These are phyloP conservation scores for Botrytis pseudocinerea DNA, from an alignment of 2,329 filamentous ascomycete genomes.

Conservation along the genomic window DNA sequence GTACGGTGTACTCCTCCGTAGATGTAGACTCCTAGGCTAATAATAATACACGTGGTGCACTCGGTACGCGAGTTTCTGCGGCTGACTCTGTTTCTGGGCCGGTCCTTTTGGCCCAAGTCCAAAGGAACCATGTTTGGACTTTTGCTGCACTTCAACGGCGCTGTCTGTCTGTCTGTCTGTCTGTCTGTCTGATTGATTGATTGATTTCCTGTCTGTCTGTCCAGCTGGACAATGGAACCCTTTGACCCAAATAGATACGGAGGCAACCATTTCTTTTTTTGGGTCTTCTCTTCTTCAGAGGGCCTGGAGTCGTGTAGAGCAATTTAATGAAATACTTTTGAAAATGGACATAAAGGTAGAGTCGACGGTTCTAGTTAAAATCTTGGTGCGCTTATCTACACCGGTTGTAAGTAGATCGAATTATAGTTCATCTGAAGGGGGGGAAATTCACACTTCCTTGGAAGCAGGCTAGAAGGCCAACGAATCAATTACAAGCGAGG, in stretches of 20 bases:
- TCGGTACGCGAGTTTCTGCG: slow-evolving; percentile 2
- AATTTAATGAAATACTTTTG: not conserved
- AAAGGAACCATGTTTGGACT: not conserved
- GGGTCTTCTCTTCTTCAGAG: not conserved
- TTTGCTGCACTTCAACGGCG: not conserved
- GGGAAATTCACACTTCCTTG: not conserved
- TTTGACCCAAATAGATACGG: not conserved
- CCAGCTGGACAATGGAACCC: not conserved
- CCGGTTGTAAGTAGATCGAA: not conserved
- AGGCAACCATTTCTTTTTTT: not conserved
- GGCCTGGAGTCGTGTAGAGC: not conserved
- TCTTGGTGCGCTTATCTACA: not conserved
- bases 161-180: not conserved
- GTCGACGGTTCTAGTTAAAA: not conserved
- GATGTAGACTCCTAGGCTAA: not conserved
- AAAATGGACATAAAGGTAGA: not conserved
- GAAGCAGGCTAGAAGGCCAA: not conserved
- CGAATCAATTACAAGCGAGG: not conserved
- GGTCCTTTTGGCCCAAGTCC: not conserved
- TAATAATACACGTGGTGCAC: not conserved
- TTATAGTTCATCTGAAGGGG: not conserved
- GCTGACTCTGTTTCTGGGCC: slow-evolving; percentile 4
- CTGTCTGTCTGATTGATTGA: not conserved
- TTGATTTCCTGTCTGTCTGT: not conserved
- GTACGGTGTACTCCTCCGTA: not conserved